Evolutionary conservation across 2,329 filamentous ascomycete species (phyloP).

Genomic region (Metarhizium rileyi): DNA sequence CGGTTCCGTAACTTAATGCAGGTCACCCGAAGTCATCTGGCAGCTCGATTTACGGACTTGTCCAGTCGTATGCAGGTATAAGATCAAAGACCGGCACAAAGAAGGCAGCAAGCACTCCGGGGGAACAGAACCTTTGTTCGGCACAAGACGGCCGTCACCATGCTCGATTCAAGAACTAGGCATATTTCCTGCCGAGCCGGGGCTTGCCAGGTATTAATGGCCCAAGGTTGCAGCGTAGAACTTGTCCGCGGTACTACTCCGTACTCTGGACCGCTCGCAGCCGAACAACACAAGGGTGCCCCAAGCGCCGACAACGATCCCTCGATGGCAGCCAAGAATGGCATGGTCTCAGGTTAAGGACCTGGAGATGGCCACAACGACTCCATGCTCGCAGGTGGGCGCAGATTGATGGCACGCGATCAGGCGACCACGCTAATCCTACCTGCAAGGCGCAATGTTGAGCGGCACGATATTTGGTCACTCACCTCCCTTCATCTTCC

Average conservation of each 20-base stretch:
- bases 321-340: neutral
- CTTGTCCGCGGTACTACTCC: too few relatives aligned
- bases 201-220: neutral
- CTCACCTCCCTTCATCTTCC: neutral
- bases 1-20: neutral
- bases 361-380: neutral
- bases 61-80: neutral
- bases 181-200: neutral
- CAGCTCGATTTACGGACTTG: neutral
- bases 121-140: neutral
- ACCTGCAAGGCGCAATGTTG: neutral
- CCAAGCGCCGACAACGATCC: neutral
- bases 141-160: neutral
- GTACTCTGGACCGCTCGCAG: neutral
- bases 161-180: neutral
- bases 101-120: neutral
- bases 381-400: neutral
- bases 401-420: neutral
- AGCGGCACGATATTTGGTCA: neutral
- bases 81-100: neutral
- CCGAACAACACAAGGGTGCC: neutral
- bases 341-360: neutral
- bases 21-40: slow-evolving; percentile 4
- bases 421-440: neutral
- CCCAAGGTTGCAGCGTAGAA: neutral